Conservation (phyloP, 2,329 filamentous ascomycete genomes). For the Lachnellula suecica region DNA sequence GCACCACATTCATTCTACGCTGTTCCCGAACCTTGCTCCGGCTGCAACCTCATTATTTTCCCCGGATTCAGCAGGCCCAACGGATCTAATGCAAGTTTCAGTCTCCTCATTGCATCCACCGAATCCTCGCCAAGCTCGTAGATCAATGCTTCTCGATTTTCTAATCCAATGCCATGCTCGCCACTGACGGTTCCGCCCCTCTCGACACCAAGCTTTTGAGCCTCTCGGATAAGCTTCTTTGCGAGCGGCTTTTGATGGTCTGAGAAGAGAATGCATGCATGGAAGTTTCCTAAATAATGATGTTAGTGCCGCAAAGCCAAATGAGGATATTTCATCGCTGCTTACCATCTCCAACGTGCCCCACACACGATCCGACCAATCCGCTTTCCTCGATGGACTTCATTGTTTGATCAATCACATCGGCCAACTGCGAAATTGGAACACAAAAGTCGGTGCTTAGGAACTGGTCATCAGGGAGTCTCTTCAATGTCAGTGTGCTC, state of each 20-base stretch:
- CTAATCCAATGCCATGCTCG: slow-evolving; percentile 81
- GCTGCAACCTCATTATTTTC: slow-evolving; percentile 13
- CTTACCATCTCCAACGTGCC: slow-evolving; percentile 89
- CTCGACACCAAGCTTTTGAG: slow-evolving; percentile 85
- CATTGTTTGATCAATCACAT: slow-evolving; percentile 73
- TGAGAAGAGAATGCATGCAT: slow-evolving; percentile 73
- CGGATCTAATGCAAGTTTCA: slow-evolving; percentile 79
- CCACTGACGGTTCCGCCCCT: slow-evolving; percentile 94
- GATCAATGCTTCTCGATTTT: slow-evolving; percentile 75
- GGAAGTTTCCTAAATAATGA: slow-evolving; percentile 71
- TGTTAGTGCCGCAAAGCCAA: background rate
- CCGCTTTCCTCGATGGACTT: slow-evolving; percentile 73
- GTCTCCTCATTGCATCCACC: slow-evolving; percentile 76
- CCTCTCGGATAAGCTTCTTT: slow-evolving; percentile 72
- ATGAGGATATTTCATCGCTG: too few relatives aligned
- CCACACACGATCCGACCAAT: slow-evolving; percentile 83
- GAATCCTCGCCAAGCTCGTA: slow-evolving; percentile 80
- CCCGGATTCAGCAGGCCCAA: slow-evolving; percentile 80
- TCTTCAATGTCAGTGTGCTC: slow-evolving; percentile 68
- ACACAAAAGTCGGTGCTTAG: slow-evolving; percentile 86
- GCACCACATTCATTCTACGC: too few relatives aligned
- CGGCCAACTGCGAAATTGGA: slow-evolving; percentile 70
- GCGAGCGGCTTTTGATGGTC: slow-evolving; percentile 66
- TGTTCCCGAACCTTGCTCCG: too few relatives aligned
- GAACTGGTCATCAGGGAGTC: slow-evolving; percentile 58